A percentile compares a stretch with the other conserved stretches of the same genome.
phyloP scores from a whole-genome alignment of 169 alveolate species.

The Cytauxzoon felis region DNA sequence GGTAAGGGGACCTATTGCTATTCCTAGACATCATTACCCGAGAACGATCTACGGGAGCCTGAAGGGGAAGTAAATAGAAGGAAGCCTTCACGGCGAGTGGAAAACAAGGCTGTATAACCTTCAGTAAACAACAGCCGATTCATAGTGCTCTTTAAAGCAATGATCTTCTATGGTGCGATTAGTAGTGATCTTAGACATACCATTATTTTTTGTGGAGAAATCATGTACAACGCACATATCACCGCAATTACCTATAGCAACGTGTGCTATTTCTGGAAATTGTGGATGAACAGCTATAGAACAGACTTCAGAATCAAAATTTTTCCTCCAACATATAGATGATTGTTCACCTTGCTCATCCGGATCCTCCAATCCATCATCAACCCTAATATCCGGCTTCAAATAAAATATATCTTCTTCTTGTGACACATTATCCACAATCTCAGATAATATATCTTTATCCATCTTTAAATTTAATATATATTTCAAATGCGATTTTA shows the following conservation, averaged over 20 bases:
- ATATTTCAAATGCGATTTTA: not conserved
- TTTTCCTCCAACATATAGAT: constrained; percentile 45
- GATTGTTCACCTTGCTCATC: constrained; percentile 13
- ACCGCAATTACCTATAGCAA: constrained; percentile 52
- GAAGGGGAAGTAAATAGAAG: too few species aligned
- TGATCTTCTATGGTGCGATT: too few species aligned
- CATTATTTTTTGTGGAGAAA: constrained; percentile 17
- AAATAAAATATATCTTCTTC: constrained; percentile 32
- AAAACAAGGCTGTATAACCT: too few species aligned
- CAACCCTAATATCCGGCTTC: constrained; percentile 33
- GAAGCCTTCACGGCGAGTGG: too few species aligned
- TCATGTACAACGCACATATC: constrained; percentile 40
- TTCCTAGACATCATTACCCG: too few species aligned
- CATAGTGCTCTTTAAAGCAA: too few species aligned
- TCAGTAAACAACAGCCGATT: too few species aligned
- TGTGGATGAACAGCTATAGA: constrained; percentile 49
- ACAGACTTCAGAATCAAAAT: constrained; percentile 14
- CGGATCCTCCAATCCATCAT: not conserved
- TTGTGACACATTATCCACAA: constrained; percentile 34
- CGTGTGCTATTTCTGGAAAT: constrained; percentile 54
- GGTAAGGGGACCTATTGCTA: too few species aligned
- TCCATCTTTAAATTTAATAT: constrained; percentile 7
- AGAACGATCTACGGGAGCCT: too few species aligned
- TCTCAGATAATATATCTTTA: constrained; percentile 8
- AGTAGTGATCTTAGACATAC: not conserved